These are phyloP conservation scores for Phytophthora cajani DNA, from an alignment of 352 stramenopile species.

Conservation along the genomic window DNA sequence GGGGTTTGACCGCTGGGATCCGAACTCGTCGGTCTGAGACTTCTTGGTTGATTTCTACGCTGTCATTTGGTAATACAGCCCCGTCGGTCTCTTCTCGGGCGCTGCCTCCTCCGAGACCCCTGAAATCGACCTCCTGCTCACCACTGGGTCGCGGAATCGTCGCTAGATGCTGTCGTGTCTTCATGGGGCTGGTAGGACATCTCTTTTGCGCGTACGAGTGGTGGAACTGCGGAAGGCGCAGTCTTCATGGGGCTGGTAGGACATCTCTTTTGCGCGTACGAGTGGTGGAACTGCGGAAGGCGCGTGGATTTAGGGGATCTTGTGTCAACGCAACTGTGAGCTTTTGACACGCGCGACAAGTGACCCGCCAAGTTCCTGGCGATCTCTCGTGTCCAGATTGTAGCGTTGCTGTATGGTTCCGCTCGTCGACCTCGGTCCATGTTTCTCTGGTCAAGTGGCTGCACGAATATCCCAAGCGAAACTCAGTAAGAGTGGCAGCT, in stretches of 20 bases:
- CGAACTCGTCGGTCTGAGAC: conserved; percentile 9
- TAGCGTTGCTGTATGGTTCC: conserved; percentile 81
- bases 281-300: conserved; percentile 58
- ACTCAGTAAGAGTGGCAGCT: background rate
- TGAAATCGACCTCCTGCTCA: conserved; percentile 16
- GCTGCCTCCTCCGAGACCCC: conserved; percentile 9
- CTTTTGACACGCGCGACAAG: conserved; percentile 71
- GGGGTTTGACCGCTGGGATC: conserved; percentile 24
- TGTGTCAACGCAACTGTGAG: conserved; percentile 77
- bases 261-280: conserved; percentile 44
- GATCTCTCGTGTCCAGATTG: conserved; percentile 79
- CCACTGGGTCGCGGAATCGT: conserved; percentile 10
- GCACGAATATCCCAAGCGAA: background rate
- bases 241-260: too few relatives aligned
- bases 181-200: conserved; percentile 57
- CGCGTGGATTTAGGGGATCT: conserved; percentile 62
- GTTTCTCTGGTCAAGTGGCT: conserved; percentile 8
- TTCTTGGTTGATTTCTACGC: conserved; percentile 24
- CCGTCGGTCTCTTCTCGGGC: conserved; percentile 25
- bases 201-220: conserved; percentile 44
- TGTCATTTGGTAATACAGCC: conserved; percentile 5
- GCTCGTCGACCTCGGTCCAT: conserved; percentile 79
- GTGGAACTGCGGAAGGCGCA: conserved; percentile 57
- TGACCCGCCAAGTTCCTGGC: conserved; percentile 74
- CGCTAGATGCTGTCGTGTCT: conserved; percentile 32